Percentiles rank a stretch among this genome's conserved stretches.
phyloP scores from a whole-genome alignment of 208 protist genomes.

The Crithidia fasciculata region DNA sequence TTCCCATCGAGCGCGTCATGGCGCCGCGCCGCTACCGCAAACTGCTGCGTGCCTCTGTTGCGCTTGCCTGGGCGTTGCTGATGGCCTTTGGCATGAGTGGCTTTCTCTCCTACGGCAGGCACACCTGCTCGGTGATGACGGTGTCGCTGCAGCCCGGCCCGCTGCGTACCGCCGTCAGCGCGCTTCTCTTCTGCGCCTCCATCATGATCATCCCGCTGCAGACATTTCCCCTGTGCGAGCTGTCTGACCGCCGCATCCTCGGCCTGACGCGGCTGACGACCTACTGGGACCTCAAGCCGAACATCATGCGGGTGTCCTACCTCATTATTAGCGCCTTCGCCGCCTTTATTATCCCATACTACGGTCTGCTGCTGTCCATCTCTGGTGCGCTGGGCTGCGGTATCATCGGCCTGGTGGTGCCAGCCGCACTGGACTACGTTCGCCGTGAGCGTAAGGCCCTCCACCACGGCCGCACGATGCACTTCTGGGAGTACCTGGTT shows the following conservation, averaged over 20 bases:
- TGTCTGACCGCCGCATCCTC: conserved; percentile 55
- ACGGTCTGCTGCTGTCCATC: conserved; percentile 63
- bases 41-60: conserved; percentile 44
- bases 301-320: conserved; percentile 45
- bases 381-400: conserved; percentile 54
- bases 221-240: conserved; percentile 58
- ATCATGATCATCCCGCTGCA: conserved; percentile 60
- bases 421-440: conserved; percentile 58
- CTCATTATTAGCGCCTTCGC: conserved; percentile 40
- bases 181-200: conserved; percentile 57
- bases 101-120: conserved; percentile 49
- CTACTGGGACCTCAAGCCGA: conserved; percentile 52
- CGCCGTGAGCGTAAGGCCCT: conserved; percentile 44
- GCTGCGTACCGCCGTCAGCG: conserved; percentile 52
- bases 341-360: conserved; percentile 56
- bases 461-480: conserved; percentile 36
- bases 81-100: conserved; percentile 52
- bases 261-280: conserved; percentile 39
- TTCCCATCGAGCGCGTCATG: conserved; percentile 57
- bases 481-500: conserved; percentile 49
- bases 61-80: conserved; percentile 32
- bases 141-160: conserved; percentile 47
- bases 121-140: conserved; percentile 68
- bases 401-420: conserved; percentile 55
- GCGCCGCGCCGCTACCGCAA: conserved; percentile 35